Base-by-base conservation (phyloP, 805 yeast genomes). In the Jamesozyma lodderae region DNA sequence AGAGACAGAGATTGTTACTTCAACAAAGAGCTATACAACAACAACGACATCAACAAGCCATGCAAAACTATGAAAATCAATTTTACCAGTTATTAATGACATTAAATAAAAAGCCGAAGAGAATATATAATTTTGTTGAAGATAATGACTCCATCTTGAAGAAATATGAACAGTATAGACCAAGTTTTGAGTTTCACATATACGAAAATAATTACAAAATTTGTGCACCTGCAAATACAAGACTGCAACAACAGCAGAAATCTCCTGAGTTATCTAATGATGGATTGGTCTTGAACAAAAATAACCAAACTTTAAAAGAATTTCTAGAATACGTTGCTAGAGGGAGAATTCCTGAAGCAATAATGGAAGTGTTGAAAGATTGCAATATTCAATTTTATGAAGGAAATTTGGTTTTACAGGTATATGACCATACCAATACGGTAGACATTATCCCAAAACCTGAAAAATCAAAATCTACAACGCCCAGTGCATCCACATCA, bases 191-290 rank as follows among this genome's bases (percentile, higher is more conserved):
- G 46, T 79, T 90, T 51, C 96, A 90, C 53, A 86, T 90, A 18
- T 88, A 84, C 60, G 92, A 86, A 50, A 86, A 85, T 40, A 95
- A 88, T 61, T 90, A 79, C 59, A 73, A 94, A 43, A 88, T 90
- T 64, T 94, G 94, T 45, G 84, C 83, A 46, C 90, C 82, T 36
- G 61, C 62, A 9, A 58, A 58, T 37, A 51, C 60, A 17, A 46
- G 63, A 34, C 36, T 56, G 27, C 60, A 55, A 35, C 57, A 53
- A 40, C 55, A 52, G 51, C 60, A 52, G 28, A 72, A 70, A 53
- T 41, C 50, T 3, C 57, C 57, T 6, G 58, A 57, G 33, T 33
- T 51, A 14, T 46, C 56, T 4, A 55, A 53, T 26, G 96, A 88
- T 49, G 86, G 94, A 6, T 73, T 83, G 35, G 81, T 92, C 29